phyloP scores from a whole-genome alignment of 139 green algal species.

The Diplosphaera chodatii region DNA sequence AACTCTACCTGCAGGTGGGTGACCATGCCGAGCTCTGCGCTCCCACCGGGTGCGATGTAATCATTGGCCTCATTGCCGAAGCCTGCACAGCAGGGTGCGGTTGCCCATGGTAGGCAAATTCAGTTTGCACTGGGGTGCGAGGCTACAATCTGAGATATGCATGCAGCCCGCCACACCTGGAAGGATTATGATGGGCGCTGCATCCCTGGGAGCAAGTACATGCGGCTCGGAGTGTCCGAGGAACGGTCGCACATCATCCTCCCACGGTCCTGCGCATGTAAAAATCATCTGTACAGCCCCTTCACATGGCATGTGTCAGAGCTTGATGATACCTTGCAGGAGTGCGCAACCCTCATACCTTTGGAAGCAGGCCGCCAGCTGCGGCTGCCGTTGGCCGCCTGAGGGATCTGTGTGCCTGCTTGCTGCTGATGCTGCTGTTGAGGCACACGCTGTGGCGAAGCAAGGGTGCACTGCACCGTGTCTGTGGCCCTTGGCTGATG shows the following conservation, averaged over 20 bases:
- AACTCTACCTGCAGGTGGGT: slow-evolving; percentile 16
- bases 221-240: neutral
- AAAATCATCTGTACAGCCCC: too few relatives aligned
- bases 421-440: neutral
- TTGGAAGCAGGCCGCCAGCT: neutral
- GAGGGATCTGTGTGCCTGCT: neutral
- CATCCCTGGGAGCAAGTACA: slow-evolving; percentile 12
- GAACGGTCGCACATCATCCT: neutral
- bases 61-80: slow-evolving; percentile 53
- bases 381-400: neutral
- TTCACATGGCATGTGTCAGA: too few relatives aligned
- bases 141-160: too few relatives aligned
- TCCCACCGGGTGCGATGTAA: slow-evolving; percentile 32
- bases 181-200: slow-evolving; percentile 37
- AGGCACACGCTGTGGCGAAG: too few relatives aligned
- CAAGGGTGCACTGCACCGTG: neutral
- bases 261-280: neutral
- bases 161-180: too few relatives aligned
- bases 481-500: too few relatives aligned
- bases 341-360: neutral
- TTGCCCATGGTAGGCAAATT: too few relatives aligned
- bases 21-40: slow-evolving; percentile 12
- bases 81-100: too few relatives aligned
- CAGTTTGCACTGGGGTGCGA: too few relatives aligned
- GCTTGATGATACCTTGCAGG: too few relatives aligned